Conservation (phyloP, 2,329 filamentous ascomycete species). For the Fusarium lateritium region DNA sequence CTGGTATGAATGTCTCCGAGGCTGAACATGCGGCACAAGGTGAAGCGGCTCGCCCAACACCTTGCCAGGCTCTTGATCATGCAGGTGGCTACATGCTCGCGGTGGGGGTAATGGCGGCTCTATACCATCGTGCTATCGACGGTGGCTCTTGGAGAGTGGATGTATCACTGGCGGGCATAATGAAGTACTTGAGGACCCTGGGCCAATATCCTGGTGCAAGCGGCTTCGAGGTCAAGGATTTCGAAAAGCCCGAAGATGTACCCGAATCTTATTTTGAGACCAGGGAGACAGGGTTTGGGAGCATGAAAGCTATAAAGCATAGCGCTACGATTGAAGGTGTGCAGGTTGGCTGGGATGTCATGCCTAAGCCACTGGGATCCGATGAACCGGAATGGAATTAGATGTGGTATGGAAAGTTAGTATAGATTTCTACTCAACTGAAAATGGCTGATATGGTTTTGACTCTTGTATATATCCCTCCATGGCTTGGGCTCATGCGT, state of each 20-base stretch:
- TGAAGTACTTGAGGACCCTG: constrained; percentile 69
- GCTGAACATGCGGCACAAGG: constrained; percentile 60
- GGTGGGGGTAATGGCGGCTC: constrained; percentile 65
- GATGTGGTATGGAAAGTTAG: not conserved
- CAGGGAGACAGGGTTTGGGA: constrained; percentile 61
- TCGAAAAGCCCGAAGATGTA: constrained; percentile 50
- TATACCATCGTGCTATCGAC: constrained; percentile 61
- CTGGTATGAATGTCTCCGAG: constrained; percentile 70
- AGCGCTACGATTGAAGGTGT: constrained; percentile 62
- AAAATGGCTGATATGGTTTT: no score
- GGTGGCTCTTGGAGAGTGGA: constrained; percentile 66
- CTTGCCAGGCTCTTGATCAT: constrained; percentile 71
- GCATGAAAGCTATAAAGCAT: constrained; percentile 63
- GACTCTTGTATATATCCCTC: no score
- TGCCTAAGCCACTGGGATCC: constrained; percentile 65
- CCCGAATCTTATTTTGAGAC: constrained; percentile 59
- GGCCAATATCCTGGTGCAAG: constrained; percentile 62
- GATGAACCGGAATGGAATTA: constrained; percentile 59
- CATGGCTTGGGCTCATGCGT: no score
- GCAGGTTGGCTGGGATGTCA: constrained; percentile 63
- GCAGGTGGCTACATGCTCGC: constrained; percentile 69
- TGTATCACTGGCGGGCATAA: constrained; percentile 68
- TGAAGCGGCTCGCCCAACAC: constrained; percentile 59
- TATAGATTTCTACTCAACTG: no score
- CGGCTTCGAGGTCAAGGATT: constrained; percentile 60